These are phyloP conservation scores for Dittrichia graveolens DNA, from an alignment of 129 eudicot genomes.

Conservation along the genomic window DNA sequence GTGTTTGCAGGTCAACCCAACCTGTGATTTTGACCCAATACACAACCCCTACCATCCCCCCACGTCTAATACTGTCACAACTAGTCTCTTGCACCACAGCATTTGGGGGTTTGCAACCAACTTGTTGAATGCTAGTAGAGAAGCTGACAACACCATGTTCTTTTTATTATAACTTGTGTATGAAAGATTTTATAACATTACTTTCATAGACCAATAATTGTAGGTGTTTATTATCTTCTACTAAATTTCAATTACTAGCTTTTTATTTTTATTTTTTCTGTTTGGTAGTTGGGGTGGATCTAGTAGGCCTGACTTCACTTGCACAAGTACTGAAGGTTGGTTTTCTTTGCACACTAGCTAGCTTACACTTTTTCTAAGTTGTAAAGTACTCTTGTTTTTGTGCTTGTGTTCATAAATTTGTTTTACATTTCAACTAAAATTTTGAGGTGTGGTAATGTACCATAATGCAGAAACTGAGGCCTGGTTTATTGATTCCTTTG, in stretches of 20 bases:
- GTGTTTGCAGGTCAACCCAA: no score
- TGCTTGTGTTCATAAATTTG: not conserved
- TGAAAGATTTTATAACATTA: not conserved
- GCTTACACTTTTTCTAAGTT: slow-evolving; percentile 1
- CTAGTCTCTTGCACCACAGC: not conserved
- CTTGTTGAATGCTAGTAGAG: slow-evolving; percentile 14
- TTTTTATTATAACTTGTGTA: not conserved
- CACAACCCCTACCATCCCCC: no score
- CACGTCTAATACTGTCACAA: not conserved
- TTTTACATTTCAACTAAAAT: not conserved
- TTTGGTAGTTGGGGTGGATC: slow-evolving; percentile 97
- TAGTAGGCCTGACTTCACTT: slow-evolving; percentile 96
- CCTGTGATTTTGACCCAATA: no score
- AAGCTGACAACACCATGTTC: not conserved
- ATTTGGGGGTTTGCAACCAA: not conserved
- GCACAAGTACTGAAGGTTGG: slow-evolving; percentile 97
- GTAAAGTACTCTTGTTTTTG: not conserved
- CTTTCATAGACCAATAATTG: not conserved
- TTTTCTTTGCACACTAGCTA: slow-evolving; percentile 17
- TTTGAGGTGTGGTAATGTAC: not conserved
- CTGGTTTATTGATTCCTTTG: slow-evolving; percentile 97
- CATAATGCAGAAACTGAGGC: slow-evolving; percentile 83
- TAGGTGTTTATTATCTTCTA: slow-evolving; percentile 16
- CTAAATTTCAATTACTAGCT: not conserved
- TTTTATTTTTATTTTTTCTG: slow-evolving; percentile 11